Conservation (phyloP, 1,284 basidiomycete genomes). For the Takashimella tepidaria region DNA sequence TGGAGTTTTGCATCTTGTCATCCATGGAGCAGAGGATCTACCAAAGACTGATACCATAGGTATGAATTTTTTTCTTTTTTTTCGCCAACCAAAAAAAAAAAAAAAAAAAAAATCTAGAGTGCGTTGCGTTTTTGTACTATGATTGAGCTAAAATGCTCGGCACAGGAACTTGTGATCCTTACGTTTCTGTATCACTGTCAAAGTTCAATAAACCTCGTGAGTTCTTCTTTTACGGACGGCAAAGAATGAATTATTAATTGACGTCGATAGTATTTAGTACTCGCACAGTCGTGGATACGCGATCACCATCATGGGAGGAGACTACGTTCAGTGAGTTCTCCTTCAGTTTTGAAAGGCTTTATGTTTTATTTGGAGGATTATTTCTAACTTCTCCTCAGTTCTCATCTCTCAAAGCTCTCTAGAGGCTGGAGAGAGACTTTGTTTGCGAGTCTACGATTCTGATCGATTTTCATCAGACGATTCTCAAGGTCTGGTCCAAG, state of each 20-base stretch:
- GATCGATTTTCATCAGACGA: slow-evolving; percentile 51
- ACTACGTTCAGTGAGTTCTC: slow-evolving; percentile 35
- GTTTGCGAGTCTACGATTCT: slow-evolving; percentile 44
- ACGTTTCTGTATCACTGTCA: slow-evolving; percentile 38
- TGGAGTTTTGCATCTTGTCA: slow-evolving; percentile 43
- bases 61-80: slow-evolving; percentile 4
- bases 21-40: slow-evolving; percentile 39
- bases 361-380: no score
- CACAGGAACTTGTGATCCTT: slow-evolving; percentile 43
- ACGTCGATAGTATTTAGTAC: slow-evolving; percentile 46
- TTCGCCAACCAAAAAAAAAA: no score
- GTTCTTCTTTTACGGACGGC: slow-evolving; percentile 6
- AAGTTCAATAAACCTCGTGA: slow-evolving; percentile 43
- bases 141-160: not conserved
- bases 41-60: slow-evolving; percentile 44
- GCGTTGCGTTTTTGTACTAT: no score
- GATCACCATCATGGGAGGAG: slow-evolving; percentile 46
- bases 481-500: slow-evolving; percentile 46
- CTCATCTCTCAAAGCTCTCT: slow-evolving; percentile 40
- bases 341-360: not conserved
- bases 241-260: no score
- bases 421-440: slow-evolving; percentile 43
- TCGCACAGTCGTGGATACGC: slow-evolving; percentile 40
- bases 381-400: slow-evolving; percentile 21
- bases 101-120: no score